Evolutionary conservation across 345 rosid species (phyloP).

Genomic region (Euphorbia lathyris): DNA sequence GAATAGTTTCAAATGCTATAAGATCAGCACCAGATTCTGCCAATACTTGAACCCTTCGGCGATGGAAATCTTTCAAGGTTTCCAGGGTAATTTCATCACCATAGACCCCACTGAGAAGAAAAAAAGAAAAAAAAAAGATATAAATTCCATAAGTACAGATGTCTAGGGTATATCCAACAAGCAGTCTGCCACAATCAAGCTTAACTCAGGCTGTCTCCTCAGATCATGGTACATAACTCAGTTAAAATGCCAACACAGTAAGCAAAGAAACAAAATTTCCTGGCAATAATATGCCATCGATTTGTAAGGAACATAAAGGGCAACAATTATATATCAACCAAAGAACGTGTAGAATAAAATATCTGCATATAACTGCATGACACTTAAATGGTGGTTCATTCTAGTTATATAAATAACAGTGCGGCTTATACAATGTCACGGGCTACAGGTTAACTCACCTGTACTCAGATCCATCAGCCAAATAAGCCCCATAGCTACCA

Average conservation of each 20-base stretch:
- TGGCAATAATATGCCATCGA: background rate
- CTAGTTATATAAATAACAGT: background rate
- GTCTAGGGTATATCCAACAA: conserved; percentile 2
- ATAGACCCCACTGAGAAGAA: conserved; percentile 49
- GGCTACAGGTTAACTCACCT: conserved; percentile 35
- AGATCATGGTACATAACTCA: background rate
- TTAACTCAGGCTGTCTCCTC: background rate
- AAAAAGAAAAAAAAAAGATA: conserved; percentile 16
- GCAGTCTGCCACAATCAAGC: background rate
- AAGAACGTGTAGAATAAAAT: background rate
- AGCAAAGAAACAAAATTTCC: background rate
- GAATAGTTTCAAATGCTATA: conserved; percentile 80
- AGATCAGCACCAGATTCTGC: conserved; percentile 68
- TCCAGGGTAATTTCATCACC: conserved; percentile 56
- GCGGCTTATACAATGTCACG: background rate
- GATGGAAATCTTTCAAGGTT: conserved; percentile 64
- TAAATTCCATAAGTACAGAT: background rate
- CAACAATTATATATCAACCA: background rate
- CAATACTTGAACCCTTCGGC: conserved; percentile 64
- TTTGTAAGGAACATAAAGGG: too few relatives aligned
- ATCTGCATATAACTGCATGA: background rate
- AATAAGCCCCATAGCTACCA: conserved; percentile 83
- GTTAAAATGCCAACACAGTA: background rate
- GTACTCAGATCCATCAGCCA: conserved; percentile 91
- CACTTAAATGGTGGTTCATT: background rate